Evolutionary conservation across 2,329 filamentous ascomycete species (phyloP).

Genomic region (Colletotrichum spaethianum): DNA sequence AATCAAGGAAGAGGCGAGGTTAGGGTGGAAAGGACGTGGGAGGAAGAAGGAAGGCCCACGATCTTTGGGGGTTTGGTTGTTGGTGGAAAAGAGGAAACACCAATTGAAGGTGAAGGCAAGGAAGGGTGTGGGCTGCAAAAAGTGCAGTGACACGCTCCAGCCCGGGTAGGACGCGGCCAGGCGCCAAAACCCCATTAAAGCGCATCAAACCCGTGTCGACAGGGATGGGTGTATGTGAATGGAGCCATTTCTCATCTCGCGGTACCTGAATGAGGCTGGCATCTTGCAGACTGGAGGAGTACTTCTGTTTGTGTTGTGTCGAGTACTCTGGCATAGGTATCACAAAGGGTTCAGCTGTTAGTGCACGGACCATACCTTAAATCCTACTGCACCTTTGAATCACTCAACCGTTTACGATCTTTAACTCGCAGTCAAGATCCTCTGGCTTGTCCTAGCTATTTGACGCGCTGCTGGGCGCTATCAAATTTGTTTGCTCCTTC

Average conservation of each 20-base stretch:
- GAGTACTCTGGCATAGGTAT: neutral
- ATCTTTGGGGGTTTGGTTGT: conserved; percentile 23
- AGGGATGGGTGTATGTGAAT: conserved; percentile 14
- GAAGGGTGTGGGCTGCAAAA: conserved; percentile 37
- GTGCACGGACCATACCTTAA: conserved; percentile 39
- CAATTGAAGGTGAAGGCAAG: conserved; percentile 13
- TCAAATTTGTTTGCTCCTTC: too few species aligned
- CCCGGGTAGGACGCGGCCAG: conserved; percentile 31
- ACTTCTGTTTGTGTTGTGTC: neutral
- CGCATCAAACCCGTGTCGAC: conserved; percentile 29
- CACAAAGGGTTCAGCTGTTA: neutral
- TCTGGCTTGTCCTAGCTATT: too few species aligned
- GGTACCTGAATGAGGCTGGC: neutral
- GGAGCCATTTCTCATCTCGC: neutral
- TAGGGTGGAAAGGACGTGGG: conserved; percentile 8
- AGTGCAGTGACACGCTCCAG: conserved; percentile 37
- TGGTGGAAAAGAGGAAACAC: conserved; percentile 4
- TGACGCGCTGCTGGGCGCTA: neutral
- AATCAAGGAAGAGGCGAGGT: neutral
- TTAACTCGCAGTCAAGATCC: neutral
- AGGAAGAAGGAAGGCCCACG: conserved; percentile 14
- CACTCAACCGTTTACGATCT: neutral
- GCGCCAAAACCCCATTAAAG: conserved; percentile 33
- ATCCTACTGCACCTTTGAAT: neutral
- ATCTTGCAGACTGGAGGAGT: neutral